Evolutionary conservation across 2,329 filamentous ascomycete genomes (phyloP).

Genomic region (Penicillium fuscoglaucum): DNA sequence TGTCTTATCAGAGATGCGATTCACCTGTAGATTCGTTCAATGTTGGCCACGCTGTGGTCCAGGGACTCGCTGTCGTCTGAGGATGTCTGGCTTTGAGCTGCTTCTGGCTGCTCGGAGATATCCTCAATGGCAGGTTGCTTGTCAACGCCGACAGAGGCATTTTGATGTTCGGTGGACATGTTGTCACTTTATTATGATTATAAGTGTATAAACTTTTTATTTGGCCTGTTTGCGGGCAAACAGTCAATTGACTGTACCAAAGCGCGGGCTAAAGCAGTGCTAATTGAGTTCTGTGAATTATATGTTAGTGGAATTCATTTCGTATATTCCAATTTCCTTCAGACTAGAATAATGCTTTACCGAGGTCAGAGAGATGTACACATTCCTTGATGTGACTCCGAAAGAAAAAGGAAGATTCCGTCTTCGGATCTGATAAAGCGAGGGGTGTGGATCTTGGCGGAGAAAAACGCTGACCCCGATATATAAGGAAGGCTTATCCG

Average conservation of each 20-base stretch:
- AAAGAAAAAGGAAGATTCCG: constrained; percentile 5
- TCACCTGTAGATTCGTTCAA: constrained; percentile 44
- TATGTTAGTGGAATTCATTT: neutral
- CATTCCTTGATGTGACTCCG: neutral
- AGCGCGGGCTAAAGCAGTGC: neutral
- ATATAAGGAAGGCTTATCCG: neutral
- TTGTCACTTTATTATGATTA: constrained; percentile 3
- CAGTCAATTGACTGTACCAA: neutral
- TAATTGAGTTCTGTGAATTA: neutral
- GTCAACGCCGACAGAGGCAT: constrained; percentile 1
- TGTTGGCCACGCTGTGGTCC: constrained; percentile 35
- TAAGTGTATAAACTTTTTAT: neutral
- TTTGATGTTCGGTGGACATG: constrained; percentile 14
- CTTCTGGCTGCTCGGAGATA: constrained; percentile 15
- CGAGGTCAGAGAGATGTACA: neutral
- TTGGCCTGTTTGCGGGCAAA: neutral
- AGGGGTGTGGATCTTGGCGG: constrained; percentile 14
- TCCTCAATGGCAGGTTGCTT: constrained; percentile 16
- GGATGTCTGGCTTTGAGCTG: neutral
- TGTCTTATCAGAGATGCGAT: neutral
- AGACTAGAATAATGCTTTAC: neutral
- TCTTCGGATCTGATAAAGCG: constrained; percentile 25
- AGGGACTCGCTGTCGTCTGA: constrained; percentile 24
- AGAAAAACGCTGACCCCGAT: neutral
- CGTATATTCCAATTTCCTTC: neutral